Evolutionary conservation across 768 basidiomycete genomes (phyloP), one percentile per base, ranked within the genome.

Genomic region (Macrolepiota fuliginosa): DNA sequence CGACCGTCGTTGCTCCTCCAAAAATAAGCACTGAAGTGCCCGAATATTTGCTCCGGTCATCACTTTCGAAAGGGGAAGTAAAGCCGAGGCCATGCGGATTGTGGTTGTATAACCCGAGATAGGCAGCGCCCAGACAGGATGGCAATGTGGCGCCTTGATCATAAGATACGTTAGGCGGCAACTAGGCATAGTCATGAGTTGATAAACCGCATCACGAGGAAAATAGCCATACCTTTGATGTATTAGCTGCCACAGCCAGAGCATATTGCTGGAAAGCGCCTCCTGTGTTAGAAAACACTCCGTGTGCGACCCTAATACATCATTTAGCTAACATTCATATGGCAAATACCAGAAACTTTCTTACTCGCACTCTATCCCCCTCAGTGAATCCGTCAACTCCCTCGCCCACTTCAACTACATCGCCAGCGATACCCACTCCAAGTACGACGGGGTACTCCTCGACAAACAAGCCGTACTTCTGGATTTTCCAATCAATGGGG

Each of bases 401-500:
- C 47, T 77, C 75, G 3, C 85, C 85, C 36, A 85, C 71, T 40
- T 75, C 74, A 24, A 77, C 79, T 10, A 86, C 77, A 3, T 77
- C 74, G 3, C 85, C 85, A 27, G 83, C 77, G 39, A 75, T 72
- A 56, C 85, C 83, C 19, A 67, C 72, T 1, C 83, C 83, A 0
- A 80, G 65, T 0, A 85, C 73, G 4, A 77, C 76, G 2, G 82
- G 84, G 63, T 72, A 84, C 22, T 71, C 63, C 39, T 77, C 71
- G 47, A 78, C 66, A 56, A 77, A 73, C 15, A 74, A 60, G 0
- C 77, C 80, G 61, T 73, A 74, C 47, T 70, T 73, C 37, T 78
- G 79, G 15, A 82, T 75, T 65, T 82, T 83, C 70, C 80, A 81
- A 65, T 85, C 84, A 15, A 77, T 73, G 0, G 85, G 85, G 62